Evolutionary conservation across 768 basidiomycete species (phyloP).

Genomic region (Xerocomus brunneocitrinus): DNA sequence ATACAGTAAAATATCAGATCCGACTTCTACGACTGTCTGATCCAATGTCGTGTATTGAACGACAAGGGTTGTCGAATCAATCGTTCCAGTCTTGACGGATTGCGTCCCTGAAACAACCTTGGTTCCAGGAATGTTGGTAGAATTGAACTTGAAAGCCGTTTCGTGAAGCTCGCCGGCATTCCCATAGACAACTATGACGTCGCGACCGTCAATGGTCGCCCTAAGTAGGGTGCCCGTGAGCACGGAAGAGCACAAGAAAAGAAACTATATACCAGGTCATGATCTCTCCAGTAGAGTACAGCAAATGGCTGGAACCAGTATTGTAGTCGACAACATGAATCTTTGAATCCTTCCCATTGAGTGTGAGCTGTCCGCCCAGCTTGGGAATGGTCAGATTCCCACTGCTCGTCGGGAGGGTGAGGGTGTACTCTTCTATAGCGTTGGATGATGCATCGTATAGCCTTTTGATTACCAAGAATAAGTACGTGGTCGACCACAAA

Average conservation of each 20-base stretch:
- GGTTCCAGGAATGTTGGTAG: conserved; percentile 20
- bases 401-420: conserved; percentile 43
- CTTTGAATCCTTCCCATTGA: conserved; percentile 53
- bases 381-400: conserved; percentile 41
- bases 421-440: conserved; percentile 26
- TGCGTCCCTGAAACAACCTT: conserved; percentile 22
- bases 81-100: conserved; percentile 33
- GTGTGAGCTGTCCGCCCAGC: conserved; percentile 38
- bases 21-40: conserved; percentile 44
- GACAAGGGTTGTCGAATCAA: conserved; percentile 35
- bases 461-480: conserved; percentile 10
- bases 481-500: neutral
- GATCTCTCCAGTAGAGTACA: conserved; percentile 49
- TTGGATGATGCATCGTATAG: conserved; percentile 12
- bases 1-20: conserved; percentile 37
- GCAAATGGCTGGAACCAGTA: conserved; percentile 39
- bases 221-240: conserved; percentile 21
- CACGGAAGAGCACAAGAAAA: neutral
- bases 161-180: conserved; percentile 42
- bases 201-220: conserved; percentile 46
- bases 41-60: conserved; percentile 44
- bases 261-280: conserved; percentile 38
- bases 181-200: conserved; percentile 45
- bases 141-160: conserved; percentile 40
- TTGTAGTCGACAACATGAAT: conserved; percentile 47